Base-by-base conservation (phyloP, 2,329 filamentous ascomycete genomes). In the Byssothecium circinans region DNA sequence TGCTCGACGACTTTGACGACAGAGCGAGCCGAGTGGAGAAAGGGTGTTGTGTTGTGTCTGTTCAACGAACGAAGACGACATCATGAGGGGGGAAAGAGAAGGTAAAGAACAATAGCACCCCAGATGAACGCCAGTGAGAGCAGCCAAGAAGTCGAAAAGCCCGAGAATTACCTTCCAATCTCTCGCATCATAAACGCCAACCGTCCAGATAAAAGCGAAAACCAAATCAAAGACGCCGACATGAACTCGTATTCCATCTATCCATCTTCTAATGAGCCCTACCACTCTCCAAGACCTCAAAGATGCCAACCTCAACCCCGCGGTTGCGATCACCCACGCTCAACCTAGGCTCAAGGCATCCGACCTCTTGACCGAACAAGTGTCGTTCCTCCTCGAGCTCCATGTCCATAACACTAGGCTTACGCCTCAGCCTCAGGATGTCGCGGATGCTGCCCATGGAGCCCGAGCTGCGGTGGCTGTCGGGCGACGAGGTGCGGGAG, bases 201-300 rank as follows among this genome's bases (percentile, higher is more conserved):
- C 10, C 15, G 22, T 38, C 12, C 35, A 22, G 19, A 38, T 11
- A 22, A 22, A 14, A 22, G 11, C 33, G 35, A 8, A 32, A n/a
- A 32, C 6, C 6, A 32, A 32, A 32, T 8, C 6, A 32, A 25
- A 25, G 15, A 19, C 15, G 15, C 15, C 33, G 15, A 15, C 33
- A 36, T 36, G 19, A 36, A 15, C 18, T 15, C 3, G 22, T 23
- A 19, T 6, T 10, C 35, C 35, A 22, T n/a, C 8, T 38, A n/a
- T 6, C 3, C 17, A 22, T n/a, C 17, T 22, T 38, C 18, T 18
- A 8, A 22, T n/a, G 11, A 14, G 35, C 19, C 8, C 17, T 59
- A 53, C 61, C 62, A 1, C 68, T 67, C 23, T 68, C 64, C 39
- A 72, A 43, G 10, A 72, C 69, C 62, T 71, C 66, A 32, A 71